phyloP scores from a whole-genome alignment of 73 alveolate genomes.

The Halteria grandinella region DNA sequence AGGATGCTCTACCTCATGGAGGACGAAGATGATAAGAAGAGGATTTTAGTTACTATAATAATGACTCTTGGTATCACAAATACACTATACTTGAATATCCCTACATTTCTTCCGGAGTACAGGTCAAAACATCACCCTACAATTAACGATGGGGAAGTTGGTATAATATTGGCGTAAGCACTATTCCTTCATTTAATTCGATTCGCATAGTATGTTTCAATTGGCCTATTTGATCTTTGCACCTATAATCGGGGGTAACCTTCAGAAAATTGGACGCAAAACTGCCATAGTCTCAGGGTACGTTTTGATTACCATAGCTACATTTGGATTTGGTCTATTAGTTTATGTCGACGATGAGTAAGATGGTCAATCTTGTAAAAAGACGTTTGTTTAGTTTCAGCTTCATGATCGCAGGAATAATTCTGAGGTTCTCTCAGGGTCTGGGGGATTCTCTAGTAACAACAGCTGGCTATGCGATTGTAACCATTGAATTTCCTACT shows the following conservation, averaged over 20 bases:
- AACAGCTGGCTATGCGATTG: conserved; percentile 43
- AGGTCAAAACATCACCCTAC: conserved; percentile 22
- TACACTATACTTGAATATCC: conserved; percentile 30
- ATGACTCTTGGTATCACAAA: conserved; percentile 23
- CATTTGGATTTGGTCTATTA: conserved; percentile 28
- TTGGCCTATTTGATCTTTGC: conserved; percentile 38
- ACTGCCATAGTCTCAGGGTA: conserved; percentile 30
- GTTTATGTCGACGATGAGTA: conserved; percentile 32
- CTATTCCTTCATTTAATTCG: not conserved
- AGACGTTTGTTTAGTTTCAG: conserved; percentile 15
- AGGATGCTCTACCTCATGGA: too few relatives aligned
- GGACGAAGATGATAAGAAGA: conserved; percentile 26
- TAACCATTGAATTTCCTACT: conserved; percentile 41
- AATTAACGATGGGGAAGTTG: conserved; percentile 24
- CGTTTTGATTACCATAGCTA: conserved; percentile 28
- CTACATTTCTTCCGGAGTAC: conserved; percentile 42
- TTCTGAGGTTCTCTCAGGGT: conserved; percentile 36
- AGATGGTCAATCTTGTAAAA: not conserved
- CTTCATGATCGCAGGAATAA: conserved; percentile 15
- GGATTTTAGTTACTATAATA: conserved; percentile 19
- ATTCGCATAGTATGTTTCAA: conserved; percentile 28
- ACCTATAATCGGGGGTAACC: conserved; percentile 15
- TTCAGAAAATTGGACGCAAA: conserved; percentile 40
- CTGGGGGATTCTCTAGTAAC: conserved; percentile 39
- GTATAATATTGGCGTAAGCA: conserved; percentile 34